These are phyloP conservation scores for Stenogyne calaminthoides DNA, from an alignment of 305 asterid genomes.

Conservation along the genomic window DNA sequence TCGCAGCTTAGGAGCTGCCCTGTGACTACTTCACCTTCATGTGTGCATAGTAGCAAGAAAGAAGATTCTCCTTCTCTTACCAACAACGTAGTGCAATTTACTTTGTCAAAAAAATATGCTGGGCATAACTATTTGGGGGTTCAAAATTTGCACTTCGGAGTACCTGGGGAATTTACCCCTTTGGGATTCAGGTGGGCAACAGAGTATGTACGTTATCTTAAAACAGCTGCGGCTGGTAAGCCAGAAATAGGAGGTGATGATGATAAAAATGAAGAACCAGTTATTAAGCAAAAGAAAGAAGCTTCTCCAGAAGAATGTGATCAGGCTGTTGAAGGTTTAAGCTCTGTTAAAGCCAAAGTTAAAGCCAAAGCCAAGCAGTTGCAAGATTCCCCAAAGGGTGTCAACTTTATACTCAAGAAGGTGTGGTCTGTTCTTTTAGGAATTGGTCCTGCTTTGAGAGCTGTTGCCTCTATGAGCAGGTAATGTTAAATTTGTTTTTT, in stretches of 20 bases:
- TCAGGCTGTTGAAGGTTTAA: slow-evolving; percentile 95
- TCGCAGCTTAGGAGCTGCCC: slow-evolving; percentile 46
- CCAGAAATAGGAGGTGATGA: slow-evolving; percentile 53
- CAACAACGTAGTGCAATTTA: slow-evolving; percentile 32
- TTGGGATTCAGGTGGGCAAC: slow-evolving; percentile 56
- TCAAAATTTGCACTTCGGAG: slow-evolving; percentile 43
- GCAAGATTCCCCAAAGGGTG: slow-evolving; percentile 77
- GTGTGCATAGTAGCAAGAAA: slow-evolving; percentile 38
- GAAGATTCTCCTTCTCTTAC: slow-evolving; percentile 35
- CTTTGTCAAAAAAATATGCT: slow-evolving; percentile 32
- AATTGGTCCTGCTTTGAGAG: slow-evolving; percentile 94
- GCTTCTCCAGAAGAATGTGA: slow-evolving; percentile 99
- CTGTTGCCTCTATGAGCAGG: slow-evolving; percentile 98
- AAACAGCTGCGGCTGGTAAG: slow-evolving; percentile 73
- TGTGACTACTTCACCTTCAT: slow-evolving; percentile 42
- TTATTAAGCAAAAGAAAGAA: slow-evolving; percentile 73
- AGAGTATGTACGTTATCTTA: slow-evolving; percentile 48
- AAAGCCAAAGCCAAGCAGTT: slow-evolving; percentile 84
- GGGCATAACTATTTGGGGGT: slow-evolving; percentile 34
- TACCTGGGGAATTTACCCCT: slow-evolving; percentile 41
- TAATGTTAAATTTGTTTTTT: slow-evolving; percentile 31
- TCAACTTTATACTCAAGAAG: slow-evolving; percentile 58
- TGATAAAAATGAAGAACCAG: slow-evolving; percentile 59
- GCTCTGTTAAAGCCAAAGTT: slow-evolving; percentile 90
- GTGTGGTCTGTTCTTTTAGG: slow-evolving; percentile 82